These are phyloP conservation scores for Gleditsia sinensis DNA, from an alignment of 306 rosid genomes.

Conservation along the genomic window DNA sequence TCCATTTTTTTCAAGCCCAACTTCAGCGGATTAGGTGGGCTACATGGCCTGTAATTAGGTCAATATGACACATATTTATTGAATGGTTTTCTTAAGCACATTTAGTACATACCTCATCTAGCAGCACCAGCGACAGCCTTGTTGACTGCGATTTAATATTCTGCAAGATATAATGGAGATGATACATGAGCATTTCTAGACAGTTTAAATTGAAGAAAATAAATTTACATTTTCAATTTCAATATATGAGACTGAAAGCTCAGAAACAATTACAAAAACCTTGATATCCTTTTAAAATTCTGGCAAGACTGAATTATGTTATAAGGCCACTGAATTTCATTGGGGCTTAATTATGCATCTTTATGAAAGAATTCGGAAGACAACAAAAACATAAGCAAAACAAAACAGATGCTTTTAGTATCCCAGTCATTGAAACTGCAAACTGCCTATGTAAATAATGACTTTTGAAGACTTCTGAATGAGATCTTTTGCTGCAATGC, in stretches of 20 bases:
- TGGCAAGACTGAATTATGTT: constrained; percentile 7
- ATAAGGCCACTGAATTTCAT: constrained; percentile 6
- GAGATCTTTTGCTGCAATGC: background rate
- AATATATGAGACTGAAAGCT: background rate
- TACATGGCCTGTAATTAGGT: too few species aligned
- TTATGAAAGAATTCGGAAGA: constrained; percentile 1
- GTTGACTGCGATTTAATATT: constrained; percentile 75
- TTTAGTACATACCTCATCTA: constrained; percentile 73
- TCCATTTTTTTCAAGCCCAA: too few species aligned
- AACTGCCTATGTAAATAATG: background rate
- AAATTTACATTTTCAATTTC: background rate
- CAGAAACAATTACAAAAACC: background rate
- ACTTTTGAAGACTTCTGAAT: constrained; percentile 4
- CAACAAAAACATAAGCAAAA: background rate
- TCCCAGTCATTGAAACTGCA: constrained; percentile 1
- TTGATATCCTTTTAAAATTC: background rate
- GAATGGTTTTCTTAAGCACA: constrained; percentile 12
- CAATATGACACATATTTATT: constrained; percentile 21
- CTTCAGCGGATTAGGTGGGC: too few species aligned
- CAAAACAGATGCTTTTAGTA: background rate
- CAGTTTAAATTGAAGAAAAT: background rate
- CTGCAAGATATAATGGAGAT: constrained; percentile 52
- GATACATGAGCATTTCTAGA: constrained; percentile 4
- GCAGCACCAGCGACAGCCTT: constrained; percentile 73
- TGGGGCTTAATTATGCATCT: background rate